phyloP scores from a whole-genome alignment of 192 early-diverging fungal genomes.

The Umbelopsis ramanniana region DNA sequence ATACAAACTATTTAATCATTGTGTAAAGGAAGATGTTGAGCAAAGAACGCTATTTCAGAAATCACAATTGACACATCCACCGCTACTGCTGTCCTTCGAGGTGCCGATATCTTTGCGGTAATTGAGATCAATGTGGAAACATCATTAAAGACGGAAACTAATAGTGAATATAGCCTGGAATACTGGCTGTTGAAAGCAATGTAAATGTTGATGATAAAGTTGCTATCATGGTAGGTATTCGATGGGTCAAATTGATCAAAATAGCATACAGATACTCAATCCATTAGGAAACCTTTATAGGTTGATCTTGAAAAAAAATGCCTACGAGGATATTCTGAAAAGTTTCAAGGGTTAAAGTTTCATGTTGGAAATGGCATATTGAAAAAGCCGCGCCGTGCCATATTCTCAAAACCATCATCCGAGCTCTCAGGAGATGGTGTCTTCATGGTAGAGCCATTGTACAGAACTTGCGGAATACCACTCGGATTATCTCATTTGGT shows the following conservation, averaged over 20 bases:
- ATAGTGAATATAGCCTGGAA: conserved; percentile 8
- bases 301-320: conserved; percentile 28
- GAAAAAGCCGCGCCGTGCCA: conserved; percentile 6
- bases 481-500: neutral
- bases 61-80: conserved; percentile 17
- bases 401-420: conserved; percentile 20
- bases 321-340: conserved; percentile 14
- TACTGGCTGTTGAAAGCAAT: conserved; percentile 16
- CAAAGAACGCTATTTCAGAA: neutral
- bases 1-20: neutral
- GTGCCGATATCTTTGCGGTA: conserved; percentile 32
- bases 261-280: neutral
- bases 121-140: neutral
- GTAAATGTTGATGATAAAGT: conserved; percentile 16
- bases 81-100: conserved; percentile 22
- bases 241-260: neutral
- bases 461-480: conserved; percentile 17
- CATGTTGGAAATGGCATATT: conserved; percentile 16
- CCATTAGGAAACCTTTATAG: neutral
- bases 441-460: conserved; percentile 26
- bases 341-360: conserved; percentile 14
- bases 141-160: neutral
- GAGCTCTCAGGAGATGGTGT: conserved; percentile 27
- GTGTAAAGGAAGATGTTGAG: neutral
- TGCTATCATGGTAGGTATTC: conserved; percentile 22